Base-by-base conservation (phyloP, 345 rosid genomes). In the Cardamine resedifolia region DNA sequence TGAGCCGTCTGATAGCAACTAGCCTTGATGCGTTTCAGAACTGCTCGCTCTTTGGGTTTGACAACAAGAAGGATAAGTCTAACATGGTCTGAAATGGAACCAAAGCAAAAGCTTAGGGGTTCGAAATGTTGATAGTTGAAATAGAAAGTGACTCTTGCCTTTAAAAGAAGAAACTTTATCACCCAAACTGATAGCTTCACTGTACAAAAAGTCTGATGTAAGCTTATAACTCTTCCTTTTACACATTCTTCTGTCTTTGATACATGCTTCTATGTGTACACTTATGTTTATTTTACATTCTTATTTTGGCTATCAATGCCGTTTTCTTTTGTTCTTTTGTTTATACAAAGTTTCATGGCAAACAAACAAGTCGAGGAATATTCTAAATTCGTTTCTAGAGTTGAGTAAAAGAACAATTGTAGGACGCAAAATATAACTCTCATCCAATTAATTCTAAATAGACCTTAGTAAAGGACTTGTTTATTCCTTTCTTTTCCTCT, bases 11-110 rank as follows among this genome's bases (percentile, higher is more conserved):
- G 64, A 87, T 92, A 75, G 98, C 98, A 23, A 95, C 88, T 78
- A 95, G 98, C 72, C 87, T 90, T 61, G 99, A 92, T 76, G 91
- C 98, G 49, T 95, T 95, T 70, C 99, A 88, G 71, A 95, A 82
- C 78, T 87, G 88, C 82, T 87, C 85, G 10, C 83, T 85, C 43
- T 89, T 89, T 28, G 83, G 87, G 64, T 73, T 66, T 11, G 91
- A 86, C 74, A 88, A 81, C 71, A 88, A 85, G 85, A 88, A 91
- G 80, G 96, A 95, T 38, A 66, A 83, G 10, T 82, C 81, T 50
- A 75, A 96, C 41, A 76, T 77, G 45, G 80, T 83, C 14, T 96
- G 83, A 83, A 82, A 58, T 80, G 82, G 81, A 85, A 41, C 53
- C 55, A 74, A 23, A 58, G 68, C 47, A 58, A 58, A 82, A 68